Evolutionary conservation across 805 yeast genomes (phyloP).

Genomic region (Blastobotrys mokoenaii): DNA sequence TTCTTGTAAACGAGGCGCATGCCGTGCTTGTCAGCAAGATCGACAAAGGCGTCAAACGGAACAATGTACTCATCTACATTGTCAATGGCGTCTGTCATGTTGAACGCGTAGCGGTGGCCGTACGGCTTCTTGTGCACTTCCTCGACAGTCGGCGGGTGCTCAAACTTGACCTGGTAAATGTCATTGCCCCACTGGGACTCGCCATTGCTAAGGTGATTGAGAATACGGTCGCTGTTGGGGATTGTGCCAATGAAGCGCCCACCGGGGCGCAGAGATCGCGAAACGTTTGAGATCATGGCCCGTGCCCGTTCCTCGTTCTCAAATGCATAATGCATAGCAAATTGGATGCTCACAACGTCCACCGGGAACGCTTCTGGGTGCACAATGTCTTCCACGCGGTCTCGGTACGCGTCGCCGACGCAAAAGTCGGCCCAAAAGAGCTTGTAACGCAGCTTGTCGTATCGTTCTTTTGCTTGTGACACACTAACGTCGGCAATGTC

Average conservation of each 20-base stretch:
- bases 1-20: conserved; percentile 62
- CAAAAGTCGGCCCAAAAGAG: conserved; percentile 73
- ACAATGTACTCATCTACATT: conserved; percentile 96
- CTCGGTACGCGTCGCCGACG: conserved; percentile 86
- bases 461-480: conserved; percentile 74
- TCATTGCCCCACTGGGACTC: conserved; percentile 73
- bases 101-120: conserved; percentile 80
- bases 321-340: conserved; percentile 92
- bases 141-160: conserved; percentile 71
- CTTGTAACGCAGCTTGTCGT: conserved; percentile 40
- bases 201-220: conserved; percentile 49
- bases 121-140: conserved; percentile 56
- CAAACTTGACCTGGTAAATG: conserved; percentile 73
- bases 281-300: conserved; percentile 61
- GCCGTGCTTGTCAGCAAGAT: conserved; percentile 76
- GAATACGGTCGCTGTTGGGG: conserved; percentile 81
- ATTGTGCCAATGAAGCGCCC: conserved; percentile 91
- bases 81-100: conserved; percentile 85
- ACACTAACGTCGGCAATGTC: conserved; percentile 89
- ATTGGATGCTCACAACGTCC: conserved; percentile 83
- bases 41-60: conserved; percentile 81
- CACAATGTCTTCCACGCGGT: conserved; percentile 58
- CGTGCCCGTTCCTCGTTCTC: conserved; percentile 76
- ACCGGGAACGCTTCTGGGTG: conserved; percentile 74
- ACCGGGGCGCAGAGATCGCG: conserved; percentile 67